Conservation (phyloP, 768 basidiomycete genomes). For the Naganishia vishniacii region DNA sequence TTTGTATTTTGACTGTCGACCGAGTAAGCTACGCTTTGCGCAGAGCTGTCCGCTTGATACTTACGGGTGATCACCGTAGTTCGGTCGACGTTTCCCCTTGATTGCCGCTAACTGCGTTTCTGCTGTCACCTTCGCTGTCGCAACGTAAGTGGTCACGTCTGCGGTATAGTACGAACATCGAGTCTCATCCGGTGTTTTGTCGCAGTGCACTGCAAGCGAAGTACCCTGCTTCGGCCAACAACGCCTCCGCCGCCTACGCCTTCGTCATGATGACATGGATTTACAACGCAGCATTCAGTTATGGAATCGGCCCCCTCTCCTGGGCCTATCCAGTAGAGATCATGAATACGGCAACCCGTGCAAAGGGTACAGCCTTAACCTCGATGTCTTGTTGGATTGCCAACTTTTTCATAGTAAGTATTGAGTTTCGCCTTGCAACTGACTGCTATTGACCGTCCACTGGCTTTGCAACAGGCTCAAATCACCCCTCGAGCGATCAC, state of each 20-base stretch:
- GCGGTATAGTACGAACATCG: no score
- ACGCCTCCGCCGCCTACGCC: constrained; percentile 22
- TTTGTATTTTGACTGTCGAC: constrained; percentile 54
- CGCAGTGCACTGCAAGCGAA: constrained; percentile 25
- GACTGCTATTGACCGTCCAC: neutral
- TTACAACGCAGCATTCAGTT: constrained; percentile 25
- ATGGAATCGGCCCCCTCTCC: constrained; percentile 22
- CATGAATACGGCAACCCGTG: constrained; percentile 27
- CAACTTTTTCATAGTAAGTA: constrained; percentile 24
- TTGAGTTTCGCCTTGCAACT: neutral
- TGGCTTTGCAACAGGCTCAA: constrained; percentile 19
- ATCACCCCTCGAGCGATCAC: constrained; percentile 28
- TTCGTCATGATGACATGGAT: constrained; percentile 30
- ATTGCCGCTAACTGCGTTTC: constrained; percentile 37
- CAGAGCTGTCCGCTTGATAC: constrained; percentile 29
- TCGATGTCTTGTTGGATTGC: constrained; percentile 28
- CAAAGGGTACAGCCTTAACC: constrained; percentile 26
- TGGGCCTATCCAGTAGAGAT: constrained; percentile 27
- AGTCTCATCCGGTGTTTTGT: neutral
- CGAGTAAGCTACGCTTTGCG: constrained; percentile 26
- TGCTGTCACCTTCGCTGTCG: constrained; percentile 36
- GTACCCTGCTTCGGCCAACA: constrained; percentile 23
- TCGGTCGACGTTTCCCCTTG: constrained; percentile 34
- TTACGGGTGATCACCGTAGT: constrained; percentile 13
- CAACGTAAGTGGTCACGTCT: constrained; percentile 27